Percentiles rank a stretch among this genome's conserved stretches.
phyloP scores from a whole-genome alignment of 2,329 filamentous ascomycete species.

The Epichloe typhina region DNA sequence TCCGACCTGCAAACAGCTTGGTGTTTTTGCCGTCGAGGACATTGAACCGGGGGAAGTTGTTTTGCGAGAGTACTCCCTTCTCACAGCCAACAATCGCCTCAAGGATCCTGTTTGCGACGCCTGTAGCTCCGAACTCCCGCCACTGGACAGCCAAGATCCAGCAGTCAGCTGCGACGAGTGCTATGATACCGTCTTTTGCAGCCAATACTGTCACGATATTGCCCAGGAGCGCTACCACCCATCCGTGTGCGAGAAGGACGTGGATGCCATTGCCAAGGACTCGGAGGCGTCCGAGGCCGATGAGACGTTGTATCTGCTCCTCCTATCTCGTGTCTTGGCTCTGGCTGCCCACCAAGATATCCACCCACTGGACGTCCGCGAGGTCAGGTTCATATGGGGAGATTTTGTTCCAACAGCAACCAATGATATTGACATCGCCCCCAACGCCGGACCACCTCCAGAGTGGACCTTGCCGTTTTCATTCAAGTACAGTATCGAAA shows the following conservation, averaged over 20 bases:
- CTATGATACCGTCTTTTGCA: conserved; percentile 54
- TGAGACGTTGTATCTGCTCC: conserved; percentile 48
- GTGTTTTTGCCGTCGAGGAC: conserved; percentile 76
- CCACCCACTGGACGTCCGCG: conserved; percentile 50
- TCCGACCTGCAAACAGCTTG: conserved; percentile 61
- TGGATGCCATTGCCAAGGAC: conserved; percentile 53
- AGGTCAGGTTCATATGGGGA: conserved; percentile 58
- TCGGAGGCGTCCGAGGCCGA: conserved; percentile 45
- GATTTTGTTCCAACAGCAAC: conserved; percentile 43
- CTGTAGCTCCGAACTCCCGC: conserved; percentile 62
- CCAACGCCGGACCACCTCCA: conserved; percentile 42
- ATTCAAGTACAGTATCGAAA: conserved; percentile 62
- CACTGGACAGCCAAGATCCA: conserved; percentile 33
- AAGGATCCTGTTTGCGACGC: conserved; percentile 84
- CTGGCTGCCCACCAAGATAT: conserved; percentile 46
- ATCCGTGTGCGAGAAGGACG: conserved; percentile 51
- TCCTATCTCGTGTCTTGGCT: conserved; percentile 50
- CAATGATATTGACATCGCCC: conserved; percentile 41
- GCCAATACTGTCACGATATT: conserved; percentile 41
- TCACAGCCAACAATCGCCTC: conserved; percentile 80
- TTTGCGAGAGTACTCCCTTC: conserved; percentile 67
- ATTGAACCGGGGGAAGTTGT: conserved; percentile 65
- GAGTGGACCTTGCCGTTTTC: conserved; percentile 64
- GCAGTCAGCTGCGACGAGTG: conserved; percentile 46
- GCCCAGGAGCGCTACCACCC: conserved; percentile 50